Evolutionary conservation across 495 filamentous ascomycete species (phyloP), one percentile per base, ranked within the genome.

Genomic region (Trichoderma parareesei): DNA sequence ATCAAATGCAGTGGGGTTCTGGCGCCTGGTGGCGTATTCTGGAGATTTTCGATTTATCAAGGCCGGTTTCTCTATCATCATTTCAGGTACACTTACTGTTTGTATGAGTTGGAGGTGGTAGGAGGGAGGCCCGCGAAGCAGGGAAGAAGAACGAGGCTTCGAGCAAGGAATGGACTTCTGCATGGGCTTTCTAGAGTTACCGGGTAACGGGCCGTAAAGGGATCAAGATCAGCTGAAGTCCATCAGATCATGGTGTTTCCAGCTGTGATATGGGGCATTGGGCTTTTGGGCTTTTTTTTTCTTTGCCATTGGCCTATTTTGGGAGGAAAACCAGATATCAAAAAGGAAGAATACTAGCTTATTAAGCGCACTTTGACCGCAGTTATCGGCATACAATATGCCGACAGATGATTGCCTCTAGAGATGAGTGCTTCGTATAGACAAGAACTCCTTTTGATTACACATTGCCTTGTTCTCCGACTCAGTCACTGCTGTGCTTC

Each of bases 21-120:
- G 53, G 53, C 53, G 53, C 53, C 53, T 10, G 53, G 53, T n/a
- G 53, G 53, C 53, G 53, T 57, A 57, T 57, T 57, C 27, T 20
- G 46, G 53, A 27, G 27, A 27, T 27, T 27, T 27, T 27, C 27
- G 53, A 35, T 57, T 57, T 57, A 35, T 35, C 53, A 57, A 14
- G 53, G 20, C 53, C 37, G 46, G 46, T 33, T 57, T 35, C 33
- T 18, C 18, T 18, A 37, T 57, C 27, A 33, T 57, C 10, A 49
- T 57, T 57, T 57, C 33, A 57, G 6, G 11, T 57, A 57, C 53
- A 35, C 3, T 49, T 18, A 35, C 18, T 37, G 8, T 27, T 27
- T 27, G 27, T 27, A 27, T 27, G 27, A 2, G 27, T 27, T 27
- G 27, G 2, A 27, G 27, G 27, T 27, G 27, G 27, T 38, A 37